Evolutionary conservation across 176 grass and related monocot genomes (phyloP), one percentile per base, ranked within the genome.

Genomic region (Carex scoparia): DNA sequence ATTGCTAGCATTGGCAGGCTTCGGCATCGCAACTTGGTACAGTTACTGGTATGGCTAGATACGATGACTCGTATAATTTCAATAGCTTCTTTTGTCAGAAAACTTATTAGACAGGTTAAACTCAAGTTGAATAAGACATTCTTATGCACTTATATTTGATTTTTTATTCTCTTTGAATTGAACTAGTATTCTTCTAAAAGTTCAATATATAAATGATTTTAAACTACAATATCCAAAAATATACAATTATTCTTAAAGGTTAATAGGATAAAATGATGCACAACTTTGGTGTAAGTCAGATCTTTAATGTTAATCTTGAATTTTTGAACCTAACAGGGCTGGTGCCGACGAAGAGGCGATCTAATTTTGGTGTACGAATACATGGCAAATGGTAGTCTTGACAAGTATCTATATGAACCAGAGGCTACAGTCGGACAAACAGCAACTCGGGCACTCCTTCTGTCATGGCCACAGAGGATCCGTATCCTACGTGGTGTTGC

Each of bases 341-440:
- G 94, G 94, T 97, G 94, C 88, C 90, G 92, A 59, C 90, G 92
- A 49, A 88, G 85, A 53, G 88, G 85, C 55, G 90, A 97, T 69
- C 90, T 97, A 30, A 86, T 97, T 66, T 86, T 97, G 1, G 92
- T 97, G 7, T 97, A 97, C 85, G 92, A 97, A 62, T 97, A 87
- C 88, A 97, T 97, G 94, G 85, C 90, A 66, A 92, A 97, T 79
- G 92, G 90, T 56, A 92, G 87, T 87, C 87, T 94, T 7, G 94
- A 97, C 92, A 86, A 80, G 33, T 86, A 90, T 89, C 87, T 97
- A 33, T 92, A 94, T 81, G n/a, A 56, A 37, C 55, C 31, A 30
- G 78, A 80, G 66, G 23, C 74, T 78, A 88, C 84, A 13, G 6
- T 30, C 37, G 65, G 14, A 31, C 69, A 61, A 60, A 65, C 42